Conservation (phyloP, 139 green algal genomes). For the Closterium sp. region DNA sequence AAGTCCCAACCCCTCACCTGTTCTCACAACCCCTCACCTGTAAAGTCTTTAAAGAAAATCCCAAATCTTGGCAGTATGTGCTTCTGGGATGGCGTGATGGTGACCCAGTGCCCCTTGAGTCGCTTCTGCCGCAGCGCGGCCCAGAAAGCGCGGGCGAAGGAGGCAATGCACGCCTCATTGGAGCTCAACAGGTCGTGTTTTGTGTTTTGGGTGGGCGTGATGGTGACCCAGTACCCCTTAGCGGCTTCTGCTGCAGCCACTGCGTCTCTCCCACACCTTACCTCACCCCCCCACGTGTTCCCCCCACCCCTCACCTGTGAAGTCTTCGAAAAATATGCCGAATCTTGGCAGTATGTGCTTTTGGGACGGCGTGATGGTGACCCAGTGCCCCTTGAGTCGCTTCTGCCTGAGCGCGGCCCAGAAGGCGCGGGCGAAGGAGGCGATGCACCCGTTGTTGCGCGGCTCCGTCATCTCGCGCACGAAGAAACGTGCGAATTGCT, state of each 20-base stretch:
- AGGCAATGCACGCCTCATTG: not conserved
- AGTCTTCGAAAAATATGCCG: slow-evolving; percentile 36
- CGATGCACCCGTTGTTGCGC: not conserved
- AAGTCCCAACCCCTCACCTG: not conserved
- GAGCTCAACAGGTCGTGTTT: too few species aligned
- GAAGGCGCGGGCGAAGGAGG: slow-evolving; percentile 10
- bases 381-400: slow-evolving; percentile 34
- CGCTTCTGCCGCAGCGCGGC: slow-evolving; percentile 9
- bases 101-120: slow-evolving; percentile 37
- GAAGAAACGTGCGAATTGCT: slow-evolving; percentile 29
- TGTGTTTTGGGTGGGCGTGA: too few species aligned
- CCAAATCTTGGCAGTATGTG: slow-evolving; percentile 12
- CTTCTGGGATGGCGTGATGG: slow-evolving; percentile 17
- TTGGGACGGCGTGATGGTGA: slow-evolving; percentile 28
- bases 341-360: slow-evolving; percentile 4
- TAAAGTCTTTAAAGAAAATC: slow-evolving; percentile 36
- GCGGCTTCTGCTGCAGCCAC: too few species aligned
- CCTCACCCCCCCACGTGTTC: not conserved
- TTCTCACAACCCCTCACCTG: not conserved
- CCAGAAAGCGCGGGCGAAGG: slow-evolving; percentile 21
- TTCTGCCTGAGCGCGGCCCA: slow-evolving; percentile 13
- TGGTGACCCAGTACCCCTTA: too few species aligned
- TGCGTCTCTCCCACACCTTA: too few species aligned
- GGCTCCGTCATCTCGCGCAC: slow-evolving; percentile 36
- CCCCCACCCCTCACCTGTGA: not conserved